Conservation (phyloP, 1,284 basidiomycete genomes). For the Uromyces viciae-fabae region DNA sequence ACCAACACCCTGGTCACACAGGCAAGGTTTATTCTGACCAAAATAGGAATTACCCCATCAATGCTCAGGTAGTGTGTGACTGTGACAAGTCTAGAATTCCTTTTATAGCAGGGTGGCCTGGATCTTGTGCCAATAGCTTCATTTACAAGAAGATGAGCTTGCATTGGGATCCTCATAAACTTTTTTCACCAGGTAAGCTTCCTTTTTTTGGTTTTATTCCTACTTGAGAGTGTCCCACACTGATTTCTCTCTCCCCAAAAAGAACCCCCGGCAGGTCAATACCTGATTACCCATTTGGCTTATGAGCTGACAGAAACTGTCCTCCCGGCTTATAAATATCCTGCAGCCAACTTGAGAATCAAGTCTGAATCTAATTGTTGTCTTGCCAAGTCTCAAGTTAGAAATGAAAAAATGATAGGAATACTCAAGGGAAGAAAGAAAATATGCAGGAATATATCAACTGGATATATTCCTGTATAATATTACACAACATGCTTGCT, state of each 20-base stretch:
- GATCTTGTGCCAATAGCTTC: neutral
- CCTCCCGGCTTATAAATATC: slow-evolving; percentile 1
- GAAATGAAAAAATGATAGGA: slow-evolving; percentile 9
- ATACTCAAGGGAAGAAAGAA: no score
- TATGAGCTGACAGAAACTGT: neutral
- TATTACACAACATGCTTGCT: no score
- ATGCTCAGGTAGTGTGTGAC: slow-evolving; percentile 27
- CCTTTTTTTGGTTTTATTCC: no score
- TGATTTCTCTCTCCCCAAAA: neutral
- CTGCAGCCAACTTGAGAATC: neutral
- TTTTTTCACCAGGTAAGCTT: no score
- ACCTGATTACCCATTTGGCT: slow-evolving; percentile 2
- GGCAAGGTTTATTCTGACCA: slow-evolving; percentile 3
- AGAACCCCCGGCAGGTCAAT: no score
- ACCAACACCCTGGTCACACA: neutral
- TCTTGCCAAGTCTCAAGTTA: neutral
- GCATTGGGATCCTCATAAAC: no score
- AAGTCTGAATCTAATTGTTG: slow-evolving; percentile 12
- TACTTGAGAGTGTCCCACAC: neutral
- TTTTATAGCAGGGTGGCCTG: slow-evolving; percentile 16
- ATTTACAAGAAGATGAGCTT: slow-evolving; percentile 3
- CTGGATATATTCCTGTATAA: no score
- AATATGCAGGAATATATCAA: no score
- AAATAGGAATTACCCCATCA: neutral
- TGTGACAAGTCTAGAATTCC: neutral